phyloP scores from a whole-genome alignment of 805 yeast genomes.

The Lipomyces yamadae region DNA sequence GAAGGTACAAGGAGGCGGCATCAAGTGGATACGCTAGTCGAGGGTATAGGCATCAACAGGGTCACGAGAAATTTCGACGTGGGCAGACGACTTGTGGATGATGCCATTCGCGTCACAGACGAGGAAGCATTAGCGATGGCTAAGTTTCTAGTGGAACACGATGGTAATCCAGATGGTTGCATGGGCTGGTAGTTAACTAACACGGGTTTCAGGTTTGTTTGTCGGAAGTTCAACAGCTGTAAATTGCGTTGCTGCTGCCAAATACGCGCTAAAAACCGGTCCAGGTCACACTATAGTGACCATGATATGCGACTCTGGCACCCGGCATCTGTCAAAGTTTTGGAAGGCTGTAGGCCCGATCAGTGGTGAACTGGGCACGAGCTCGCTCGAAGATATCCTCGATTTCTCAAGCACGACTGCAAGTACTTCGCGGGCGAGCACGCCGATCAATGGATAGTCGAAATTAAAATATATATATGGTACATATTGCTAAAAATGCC shows the following conservation, averaged over 20 bases:
- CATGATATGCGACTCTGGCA: constrained; percentile 90
- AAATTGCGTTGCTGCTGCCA: constrained; percentile 86
- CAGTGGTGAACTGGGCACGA: constrained; percentile 10
- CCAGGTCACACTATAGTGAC: constrained; percentile 76
- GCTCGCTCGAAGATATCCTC: constrained; percentile 11
- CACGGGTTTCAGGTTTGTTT: constrained; percentile 53
- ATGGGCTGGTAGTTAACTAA: no score
- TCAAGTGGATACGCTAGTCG: constrained; percentile 93
- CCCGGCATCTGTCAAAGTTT: constrained; percentile 87
- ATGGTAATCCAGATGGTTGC: constrained; percentile 56
- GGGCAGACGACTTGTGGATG: constrained; percentile 75
- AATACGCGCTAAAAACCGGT: constrained; percentile 56
- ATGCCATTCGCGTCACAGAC: constrained; percentile 78
- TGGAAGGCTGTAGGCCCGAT: constrained; percentile 59
- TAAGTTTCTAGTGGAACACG: constrained; percentile 73
- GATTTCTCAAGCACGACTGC: background rate
- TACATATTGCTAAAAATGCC: background rate
- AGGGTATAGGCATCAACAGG: constrained; percentile 91
- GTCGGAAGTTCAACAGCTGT: constrained; percentile 94
- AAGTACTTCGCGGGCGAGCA: background rate
- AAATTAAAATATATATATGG: no score
- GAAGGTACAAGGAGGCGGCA: constrained; percentile 95
- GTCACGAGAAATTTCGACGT: constrained; percentile 77
- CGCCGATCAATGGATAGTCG: background rate
- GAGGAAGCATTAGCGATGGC: constrained; percentile 89